A percentile compares a stretch with the other conserved stretches of the same genome.
Conservation (phyloP, 2,329 filamentous ascomycete species). For the Leptoxyphium fumago region DNA sequence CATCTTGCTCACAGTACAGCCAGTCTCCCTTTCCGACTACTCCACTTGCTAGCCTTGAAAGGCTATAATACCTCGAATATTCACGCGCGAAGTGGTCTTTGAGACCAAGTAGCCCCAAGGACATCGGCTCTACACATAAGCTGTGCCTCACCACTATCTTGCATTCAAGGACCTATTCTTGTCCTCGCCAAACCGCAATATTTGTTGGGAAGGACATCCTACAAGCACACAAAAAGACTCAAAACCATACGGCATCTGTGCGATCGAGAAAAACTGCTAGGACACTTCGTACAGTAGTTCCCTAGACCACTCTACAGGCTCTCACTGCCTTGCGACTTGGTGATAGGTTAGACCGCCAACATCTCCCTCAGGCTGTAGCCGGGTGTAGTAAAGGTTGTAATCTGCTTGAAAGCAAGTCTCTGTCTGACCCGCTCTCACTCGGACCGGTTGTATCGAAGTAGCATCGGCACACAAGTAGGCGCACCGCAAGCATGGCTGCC, state of each 20-base stretch:
- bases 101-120: background rate
- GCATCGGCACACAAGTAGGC: background rate
- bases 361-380: background rate
- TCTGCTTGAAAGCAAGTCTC: background rate
- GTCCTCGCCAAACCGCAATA: background rate
- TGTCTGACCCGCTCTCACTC: background rate
- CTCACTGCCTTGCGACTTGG: background rate
- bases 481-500: conserved; percentile 21
- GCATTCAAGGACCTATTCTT: background rate
- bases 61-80: conserved; percentile 36
- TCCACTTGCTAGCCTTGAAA: conserved; percentile 81
- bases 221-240: background rate
- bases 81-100: conserved; percentile 1
- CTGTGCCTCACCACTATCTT: background rate
- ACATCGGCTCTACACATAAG: background rate
- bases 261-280: background rate
- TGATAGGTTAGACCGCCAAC: background rate
- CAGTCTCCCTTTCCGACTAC: conserved; percentile 40
- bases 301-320: background rate
- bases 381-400: background rate
- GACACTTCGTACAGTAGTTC: background rate
- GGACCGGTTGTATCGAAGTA: too few species aligned
- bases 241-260: background rate
- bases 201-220: too few species aligned
- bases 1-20: conserved; percentile 35